phyloP scores from a whole-genome alignment of 2,329 filamentous ascomycete genomes.

The Paradendryphiella salina region DNA sequence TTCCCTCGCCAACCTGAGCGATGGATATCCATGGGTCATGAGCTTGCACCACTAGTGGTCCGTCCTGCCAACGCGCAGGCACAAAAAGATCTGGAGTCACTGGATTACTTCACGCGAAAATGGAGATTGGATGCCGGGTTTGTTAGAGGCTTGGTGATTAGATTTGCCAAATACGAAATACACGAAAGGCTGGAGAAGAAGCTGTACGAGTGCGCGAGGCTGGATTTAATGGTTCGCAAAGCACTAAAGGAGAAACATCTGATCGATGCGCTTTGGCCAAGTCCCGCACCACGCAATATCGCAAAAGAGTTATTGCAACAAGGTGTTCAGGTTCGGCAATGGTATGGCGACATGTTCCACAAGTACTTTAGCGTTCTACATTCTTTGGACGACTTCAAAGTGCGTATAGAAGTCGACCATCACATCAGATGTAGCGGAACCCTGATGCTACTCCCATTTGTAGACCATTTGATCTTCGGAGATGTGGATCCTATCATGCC shows the following conservation, averaged over 20 bases:
- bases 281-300: slow-evolving; percentile 34
- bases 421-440: slow-evolving; percentile 37
- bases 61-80: slow-evolving; percentile 45
- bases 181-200: slow-evolving; percentile 46
- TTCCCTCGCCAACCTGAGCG: slow-evolving; percentile 35
- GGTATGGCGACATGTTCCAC: slow-evolving; percentile 46
- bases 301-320: slow-evolving; percentile 36
- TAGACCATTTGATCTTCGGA: slow-evolving; percentile 42
- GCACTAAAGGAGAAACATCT: slow-evolving; percentile 46
- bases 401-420: slow-evolving; percentile 38
- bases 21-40: slow-evolving; percentile 43
- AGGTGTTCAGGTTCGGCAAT: slow-evolving; percentile 40
- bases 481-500: slow-evolving; percentile 41
- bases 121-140: slow-evolving; percentile 41
- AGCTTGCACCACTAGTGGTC: slow-evolving; percentile 33
- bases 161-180: slow-evolving; percentile 42
- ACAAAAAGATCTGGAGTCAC: slow-evolving; percentile 43
- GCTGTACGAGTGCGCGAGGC: slow-evolving; percentile 37
- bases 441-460: slow-evolving; percentile 43
- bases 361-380: slow-evolving; percentile 43
- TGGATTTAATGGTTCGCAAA: slow-evolving; percentile 45
- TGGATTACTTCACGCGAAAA: slow-evolving; percentile 39
- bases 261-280: slow-evolving; percentile 44
- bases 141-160: slow-evolving; percentile 37
- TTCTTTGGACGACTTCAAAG: slow-evolving; percentile 37